Evolutionary conservation across 805 yeast genomes (phyloP).

Genomic region (Alloascoidea hylecoeti): DNA sequence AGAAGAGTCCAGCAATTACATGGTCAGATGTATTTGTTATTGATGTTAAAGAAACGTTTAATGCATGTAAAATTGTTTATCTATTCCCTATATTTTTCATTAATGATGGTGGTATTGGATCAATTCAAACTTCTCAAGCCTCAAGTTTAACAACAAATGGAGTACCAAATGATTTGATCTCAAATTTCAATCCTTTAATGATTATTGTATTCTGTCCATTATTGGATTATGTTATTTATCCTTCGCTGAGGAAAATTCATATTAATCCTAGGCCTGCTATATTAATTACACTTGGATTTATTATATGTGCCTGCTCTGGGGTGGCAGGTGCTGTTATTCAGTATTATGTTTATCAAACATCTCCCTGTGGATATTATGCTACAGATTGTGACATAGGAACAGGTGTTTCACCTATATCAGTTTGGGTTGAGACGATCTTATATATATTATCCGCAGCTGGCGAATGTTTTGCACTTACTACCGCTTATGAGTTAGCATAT

Average conservation of each 20-base stretch:
- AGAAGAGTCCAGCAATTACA: constrained; percentile 27
- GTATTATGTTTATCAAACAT: constrained; percentile 28
- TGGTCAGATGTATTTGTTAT: constrained; percentile 40
- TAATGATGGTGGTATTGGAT: constrained; percentile 32
- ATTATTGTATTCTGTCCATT: constrained; percentile 37
- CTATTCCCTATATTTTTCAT: constrained; percentile 45
- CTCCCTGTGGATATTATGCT: constrained; percentile 34
- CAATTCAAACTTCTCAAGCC: constrained; percentile 32
- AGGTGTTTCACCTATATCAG: constrained; percentile 18
- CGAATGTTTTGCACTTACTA: constrained; percentile 36
- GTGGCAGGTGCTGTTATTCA: constrained; percentile 36
- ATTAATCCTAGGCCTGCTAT: constrained; percentile 29
- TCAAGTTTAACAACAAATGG: constrained; percentile 37
- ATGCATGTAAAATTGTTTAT: constrained; percentile 46
- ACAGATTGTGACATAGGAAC: constrained; percentile 13
- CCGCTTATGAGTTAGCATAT: constrained; percentile 41
- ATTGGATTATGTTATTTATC: constrained; percentile 32
- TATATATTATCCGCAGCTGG: constrained; percentile 33
- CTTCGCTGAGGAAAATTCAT: constrained; percentile 25
- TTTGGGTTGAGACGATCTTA: constrained; percentile 18
- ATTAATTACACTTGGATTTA: constrained; percentile 33
- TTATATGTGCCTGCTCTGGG: constrained; percentile 30
- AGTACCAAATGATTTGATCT: constrained; percentile 42
- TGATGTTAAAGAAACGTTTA: constrained; percentile 46
- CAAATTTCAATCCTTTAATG: constrained; percentile 38